A percentile compares a stretch with the other conserved stretches of the same genome.
Evolutionary conservation across 495 filamentous ascomycete genomes (phyloP).

Genomic region (Trichoderma orchidacearum): DNA sequence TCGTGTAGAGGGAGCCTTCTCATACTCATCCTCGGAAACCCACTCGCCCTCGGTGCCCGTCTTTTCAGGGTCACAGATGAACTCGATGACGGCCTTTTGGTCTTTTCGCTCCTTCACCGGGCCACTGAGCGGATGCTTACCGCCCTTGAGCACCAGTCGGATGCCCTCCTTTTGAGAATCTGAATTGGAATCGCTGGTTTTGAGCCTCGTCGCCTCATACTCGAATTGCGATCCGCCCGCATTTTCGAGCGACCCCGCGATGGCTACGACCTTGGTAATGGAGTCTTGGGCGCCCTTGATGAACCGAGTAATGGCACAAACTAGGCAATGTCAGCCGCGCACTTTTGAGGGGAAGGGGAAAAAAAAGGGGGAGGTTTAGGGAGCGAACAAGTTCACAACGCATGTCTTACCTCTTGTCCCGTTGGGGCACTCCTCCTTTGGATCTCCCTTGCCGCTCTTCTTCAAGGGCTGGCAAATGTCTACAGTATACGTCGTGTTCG

Average conservation of each 20-base stretch:
- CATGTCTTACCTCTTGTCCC: constrained; percentile 42
- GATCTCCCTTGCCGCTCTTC: constrained; percentile 29
- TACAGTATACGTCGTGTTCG: constrained; percentile 78
- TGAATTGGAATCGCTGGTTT: constrained; percentile 35
- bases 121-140: constrained; percentile 34
- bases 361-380: not conserved
- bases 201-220: constrained; percentile 48
- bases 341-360: not conserved
- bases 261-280: constrained; percentile 44
- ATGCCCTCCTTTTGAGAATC: constrained; percentile 58
- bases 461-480: constrained; percentile 63
- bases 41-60: constrained; percentile 57
- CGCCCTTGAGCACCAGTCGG: constrained; percentile 55
- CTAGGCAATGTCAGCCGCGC: constrained; percentile 21
- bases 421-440: constrained; percentile 43
- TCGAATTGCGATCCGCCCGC: constrained; percentile 42
- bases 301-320: constrained; percentile 62
- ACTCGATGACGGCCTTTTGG: constrained; percentile 67
- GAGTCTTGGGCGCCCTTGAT: constrained; percentile 30
- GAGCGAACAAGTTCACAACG: too few relatives aligned
- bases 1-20: not conserved
- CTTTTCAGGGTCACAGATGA: constrained; percentile 58
- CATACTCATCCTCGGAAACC: constrained; percentile 31
- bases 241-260: constrained; percentile 53
- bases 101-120: constrained; percentile 26